phyloP scores from a whole-genome alignment of 306 rosid genomes.

The Astragalus membranaceus region DNA sequence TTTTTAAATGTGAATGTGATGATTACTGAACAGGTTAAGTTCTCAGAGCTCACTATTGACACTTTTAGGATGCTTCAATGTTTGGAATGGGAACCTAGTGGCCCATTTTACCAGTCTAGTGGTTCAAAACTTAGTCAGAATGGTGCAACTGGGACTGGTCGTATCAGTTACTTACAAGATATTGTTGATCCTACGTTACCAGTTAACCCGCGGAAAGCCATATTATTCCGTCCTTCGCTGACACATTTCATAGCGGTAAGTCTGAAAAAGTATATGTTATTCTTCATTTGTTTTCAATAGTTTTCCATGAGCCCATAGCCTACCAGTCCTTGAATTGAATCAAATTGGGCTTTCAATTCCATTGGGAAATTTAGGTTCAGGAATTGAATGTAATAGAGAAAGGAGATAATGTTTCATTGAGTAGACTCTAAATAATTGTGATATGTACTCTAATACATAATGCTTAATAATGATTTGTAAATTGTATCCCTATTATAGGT shows the following conservation, averaged over 20 bases:
- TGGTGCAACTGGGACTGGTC: conserved; percentile 54
- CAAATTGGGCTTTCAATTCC: not conserved
- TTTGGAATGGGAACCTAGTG: conserved; percentile 98
- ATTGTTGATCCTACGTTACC: conserved; percentile 90
- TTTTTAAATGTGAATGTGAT: not conserved
- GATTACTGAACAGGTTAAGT: conserved; percentile 61
- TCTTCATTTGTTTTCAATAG: conserved; percentile 1
- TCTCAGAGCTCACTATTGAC: conserved; percentile 87
- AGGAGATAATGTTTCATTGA: not conserved
- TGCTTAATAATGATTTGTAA: not conserved
- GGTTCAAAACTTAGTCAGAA: conserved; percentile 54
- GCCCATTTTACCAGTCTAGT: conserved; percentile 68
- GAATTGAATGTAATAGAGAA: not conserved
- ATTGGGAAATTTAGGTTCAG: not conserved
- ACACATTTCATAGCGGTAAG: conserved; percentile 93
- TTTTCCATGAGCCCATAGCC: not conserved
- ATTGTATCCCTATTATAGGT: not conserved
- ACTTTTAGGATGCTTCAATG: conserved; percentile 96
- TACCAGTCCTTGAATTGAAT: not conserved
- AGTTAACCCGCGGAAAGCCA: conserved; percentile 80
- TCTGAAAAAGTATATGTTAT: conserved; percentile 17
- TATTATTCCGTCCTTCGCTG: conserved; percentile 72
- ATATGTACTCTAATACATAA: not conserved
- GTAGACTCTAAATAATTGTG: not conserved
- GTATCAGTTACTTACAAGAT: conserved; percentile 67